These are phyloP conservation scores for Paraphoma chrysanthemicola DNA, from an alignment of 2,329 filamentous ascomycete genomes.

Conservation along the genomic window DNA sequence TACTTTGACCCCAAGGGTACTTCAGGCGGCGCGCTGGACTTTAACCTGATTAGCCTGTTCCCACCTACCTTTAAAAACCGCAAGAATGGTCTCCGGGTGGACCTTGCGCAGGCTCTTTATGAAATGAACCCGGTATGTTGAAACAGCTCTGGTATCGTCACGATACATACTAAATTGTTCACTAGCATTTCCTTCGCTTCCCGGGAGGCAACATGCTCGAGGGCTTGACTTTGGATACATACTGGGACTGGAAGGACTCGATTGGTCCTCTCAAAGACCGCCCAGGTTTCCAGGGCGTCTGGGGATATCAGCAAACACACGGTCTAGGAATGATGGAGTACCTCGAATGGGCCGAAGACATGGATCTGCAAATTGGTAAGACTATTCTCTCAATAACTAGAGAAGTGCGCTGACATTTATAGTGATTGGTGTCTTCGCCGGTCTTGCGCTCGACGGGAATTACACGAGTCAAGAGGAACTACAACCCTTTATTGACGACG, in stretches of 20 bases:
- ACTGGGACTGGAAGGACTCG: conserved; percentile 58
- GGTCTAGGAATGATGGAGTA: conserved; percentile 58
- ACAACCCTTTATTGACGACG: conserved; percentile 48
- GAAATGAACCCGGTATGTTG: conserved; percentile 47
- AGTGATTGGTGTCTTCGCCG: conserved; percentile 53
- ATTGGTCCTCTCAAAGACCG: conserved; percentile 57
- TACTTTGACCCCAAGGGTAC: conserved; percentile 55
- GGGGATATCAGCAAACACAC: conserved; percentile 55
- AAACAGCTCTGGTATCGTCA: not conserved
- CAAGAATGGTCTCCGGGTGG: conserved; percentile 59
- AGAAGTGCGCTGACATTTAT: not conserved
- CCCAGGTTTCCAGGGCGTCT: conserved; percentile 54
- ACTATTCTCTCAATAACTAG: not conserved
- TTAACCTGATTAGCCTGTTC: conserved; percentile 62
- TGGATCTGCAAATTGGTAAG: conserved; percentile 49
- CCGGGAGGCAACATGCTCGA: conserved; percentile 60
- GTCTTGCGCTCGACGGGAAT: conserved; percentile 53
- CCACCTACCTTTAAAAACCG: conserved; percentile 62
- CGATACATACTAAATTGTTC: not conserved
- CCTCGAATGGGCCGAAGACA: conserved; percentile 56
- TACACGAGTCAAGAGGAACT: conserved; percentile 45
- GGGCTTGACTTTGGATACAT: conserved; percentile 31
- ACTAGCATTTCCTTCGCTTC: conserved; percentile 55
- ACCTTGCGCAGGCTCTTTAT: conserved; percentile 56
- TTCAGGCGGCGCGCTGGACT: conserved; percentile 42